Evolutionary conservation across 352 stramenopile species (phyloP).

Genomic region (Globisporangium solare): DNA sequence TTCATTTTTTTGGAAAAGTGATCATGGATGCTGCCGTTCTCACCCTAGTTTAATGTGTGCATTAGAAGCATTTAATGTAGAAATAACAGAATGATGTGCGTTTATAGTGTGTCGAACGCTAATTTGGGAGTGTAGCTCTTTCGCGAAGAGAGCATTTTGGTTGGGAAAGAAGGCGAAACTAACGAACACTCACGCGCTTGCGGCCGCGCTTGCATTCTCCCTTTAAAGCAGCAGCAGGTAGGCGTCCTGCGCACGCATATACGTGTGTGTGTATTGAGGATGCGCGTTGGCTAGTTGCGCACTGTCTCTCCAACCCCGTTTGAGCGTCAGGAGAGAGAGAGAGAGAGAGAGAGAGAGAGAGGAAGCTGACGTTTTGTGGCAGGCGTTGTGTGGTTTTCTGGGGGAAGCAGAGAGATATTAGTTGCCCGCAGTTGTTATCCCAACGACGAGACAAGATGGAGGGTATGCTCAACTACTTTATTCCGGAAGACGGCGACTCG

Average conservation of each 20-base stretch:
- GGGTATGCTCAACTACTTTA: conserved; percentile 86
- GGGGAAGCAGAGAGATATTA: neutral
- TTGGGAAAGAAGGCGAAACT: neutral
- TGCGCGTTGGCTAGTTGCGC: too few species aligned
- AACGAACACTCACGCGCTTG: conserved; percentile 4
- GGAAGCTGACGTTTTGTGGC: too few species aligned
- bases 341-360: too few species aligned
- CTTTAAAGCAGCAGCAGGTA: too few species aligned
- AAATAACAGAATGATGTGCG: neutral
- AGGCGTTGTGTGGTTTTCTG: neutral
- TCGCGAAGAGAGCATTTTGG: too few species aligned
- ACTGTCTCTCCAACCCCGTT: too few species aligned
- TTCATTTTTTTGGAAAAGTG: conserved; percentile 1
- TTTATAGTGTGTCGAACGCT: conserved; percentile 3
- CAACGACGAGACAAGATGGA: conserved; percentile 42
- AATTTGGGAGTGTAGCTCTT: neutral
- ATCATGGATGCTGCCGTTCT: neutral
- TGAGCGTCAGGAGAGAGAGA: too few species aligned
- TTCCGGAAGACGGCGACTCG: conserved; percentile 81
- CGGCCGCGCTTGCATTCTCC: too few species aligned
- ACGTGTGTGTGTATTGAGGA: too few species aligned
- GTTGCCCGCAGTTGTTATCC: neutral
- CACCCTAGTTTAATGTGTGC: conserved; percentile 1
- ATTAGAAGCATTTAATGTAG: neutral
- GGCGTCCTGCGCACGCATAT: too few species aligned